A percentile compares a stretch with the other conserved stretches of the same genome.
Conservation (phyloP, 2,329 filamentous ascomycete genomes). For the Beauveria sp. region DNA sequence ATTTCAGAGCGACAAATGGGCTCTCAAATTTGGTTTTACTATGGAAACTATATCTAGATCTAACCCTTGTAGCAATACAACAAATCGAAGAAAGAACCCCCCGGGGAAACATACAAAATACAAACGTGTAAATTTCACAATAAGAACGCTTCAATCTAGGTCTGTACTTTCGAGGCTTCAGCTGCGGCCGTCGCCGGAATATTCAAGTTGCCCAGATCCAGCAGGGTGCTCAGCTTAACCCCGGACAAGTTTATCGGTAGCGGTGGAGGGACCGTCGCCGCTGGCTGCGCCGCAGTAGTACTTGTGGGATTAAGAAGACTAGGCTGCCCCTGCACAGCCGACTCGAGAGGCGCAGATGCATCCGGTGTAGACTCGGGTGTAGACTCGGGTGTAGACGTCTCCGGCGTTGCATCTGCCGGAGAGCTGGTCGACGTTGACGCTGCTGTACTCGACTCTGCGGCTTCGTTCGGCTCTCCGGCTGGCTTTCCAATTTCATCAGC, state of each 20-base stretch:
- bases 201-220: slow-evolving; percentile 37
- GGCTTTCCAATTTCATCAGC: not conserved
- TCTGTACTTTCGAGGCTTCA: not conserved
- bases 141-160: not conserved
- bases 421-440: slow-evolving; percentile 7
- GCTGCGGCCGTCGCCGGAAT: not conserved
- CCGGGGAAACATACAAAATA: not conserved
- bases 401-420: not conserved
- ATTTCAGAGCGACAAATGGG: not conserved
- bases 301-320: not conserved
- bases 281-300: not conserved
- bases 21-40: not conserved
- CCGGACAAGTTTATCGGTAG: slow-evolving; percentile 31
- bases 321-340: not conserved
- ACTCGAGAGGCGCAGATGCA: slow-evolving; percentile 1
- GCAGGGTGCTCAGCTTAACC: slow-evolving; percentile 33
- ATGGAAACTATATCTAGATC: slow-evolving; percentile 5
- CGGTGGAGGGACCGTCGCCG: slow-evolving; percentile 13
- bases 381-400: too few species aligned
- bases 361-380: too few species aligned
- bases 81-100: not conserved
- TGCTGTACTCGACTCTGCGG: not conserved
- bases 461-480: not conserved
- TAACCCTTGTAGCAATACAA: not conserved
- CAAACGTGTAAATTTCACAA: not conserved